Evolutionary conservation across 2,329 filamentous ascomycete species (phyloP), one percentile per base, ranked within the genome.

Genomic region (Monilinia polystroma): DNA sequence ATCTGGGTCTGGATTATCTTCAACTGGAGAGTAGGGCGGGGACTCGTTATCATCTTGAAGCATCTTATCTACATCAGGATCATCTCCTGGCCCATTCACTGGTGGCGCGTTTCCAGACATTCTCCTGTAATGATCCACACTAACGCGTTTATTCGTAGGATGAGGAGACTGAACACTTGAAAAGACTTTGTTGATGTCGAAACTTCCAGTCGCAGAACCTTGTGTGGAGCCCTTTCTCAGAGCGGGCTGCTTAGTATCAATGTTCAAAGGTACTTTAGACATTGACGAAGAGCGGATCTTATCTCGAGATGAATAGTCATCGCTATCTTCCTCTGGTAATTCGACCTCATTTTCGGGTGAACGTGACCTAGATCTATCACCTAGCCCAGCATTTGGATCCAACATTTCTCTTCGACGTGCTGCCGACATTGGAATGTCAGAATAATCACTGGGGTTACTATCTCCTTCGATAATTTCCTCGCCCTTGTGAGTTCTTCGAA

Each of bases 401-500:
- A 76, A 64, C 79, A 74, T 73, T 72, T 75, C 78, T 66, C 79
- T 79, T 69, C 80, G 79, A 54, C 74, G 73, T 57, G 72, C 58
- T 41, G 70, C 72, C 52, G 73, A 66, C 55, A 70, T 74, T n/a
- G 72, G 70, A n/a, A 63, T 72, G 51, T 74, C 75, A 54, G 63
- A 66, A 14, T 51, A 62, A 26, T 62, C 58, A 38, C 41, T 62
- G 79, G 75, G 52, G 79, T 79, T 67, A 75, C 79, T 82, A 45
- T 96, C 92, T 56, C 90, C 87, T 69, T 94, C 93, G 20, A 98
- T 84, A 20, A 97, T 78, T 76, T 98, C 95, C 67, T 97, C 93
- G 16, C 95, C 95, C 78, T 98, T 98, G 80, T 98, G 94, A 2
- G 94, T 97, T 72, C 91, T 88, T 73, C 93, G 86, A 66, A 97